Conservation (phyloP, 23 red algal species). For the Gracilaria gracilis region DNA sequence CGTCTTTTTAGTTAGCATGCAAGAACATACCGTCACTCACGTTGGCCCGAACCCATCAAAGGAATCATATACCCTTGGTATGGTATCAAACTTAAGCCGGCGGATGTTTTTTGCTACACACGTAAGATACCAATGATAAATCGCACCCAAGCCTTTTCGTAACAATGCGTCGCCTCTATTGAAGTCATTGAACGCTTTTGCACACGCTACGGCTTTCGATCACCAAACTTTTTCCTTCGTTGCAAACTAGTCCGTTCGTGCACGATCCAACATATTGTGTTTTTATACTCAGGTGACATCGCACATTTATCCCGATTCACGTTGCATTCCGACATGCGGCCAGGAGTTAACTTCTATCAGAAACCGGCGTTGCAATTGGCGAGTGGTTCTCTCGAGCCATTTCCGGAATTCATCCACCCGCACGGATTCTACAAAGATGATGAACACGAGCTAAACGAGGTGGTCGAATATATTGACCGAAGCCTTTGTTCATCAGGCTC, state of each 20-base stretch:
- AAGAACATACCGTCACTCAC: neutral
- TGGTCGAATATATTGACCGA: neutral
- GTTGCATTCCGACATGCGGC: neutral
- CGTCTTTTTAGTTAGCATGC: neutral
- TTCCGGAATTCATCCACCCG: neutral
- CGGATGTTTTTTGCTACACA: neutral
- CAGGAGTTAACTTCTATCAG: neutral
- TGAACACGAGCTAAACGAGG: neutral
- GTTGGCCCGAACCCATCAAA: neutral
- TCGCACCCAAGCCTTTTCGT: neutral
- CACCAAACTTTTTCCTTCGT: neutral
- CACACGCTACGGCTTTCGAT: neutral
- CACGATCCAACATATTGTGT: neutral
- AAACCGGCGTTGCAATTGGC: neutral
- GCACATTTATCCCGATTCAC: neutral
- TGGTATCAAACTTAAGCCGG: neutral
- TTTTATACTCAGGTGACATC: neutral
- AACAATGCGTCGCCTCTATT: neutral
- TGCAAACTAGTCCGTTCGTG: neutral
- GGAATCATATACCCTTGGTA: neutral
- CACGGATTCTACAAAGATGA: neutral
- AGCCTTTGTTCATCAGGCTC: conserved; percentile 5
- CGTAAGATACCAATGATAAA: neutral
- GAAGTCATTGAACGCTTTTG: neutral
- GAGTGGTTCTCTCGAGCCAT: neutral